Evolutionary conservation across 192 early-diverging fungal genomes (phyloP).

Genomic region (Martensiomyces pterosporus): DNA sequence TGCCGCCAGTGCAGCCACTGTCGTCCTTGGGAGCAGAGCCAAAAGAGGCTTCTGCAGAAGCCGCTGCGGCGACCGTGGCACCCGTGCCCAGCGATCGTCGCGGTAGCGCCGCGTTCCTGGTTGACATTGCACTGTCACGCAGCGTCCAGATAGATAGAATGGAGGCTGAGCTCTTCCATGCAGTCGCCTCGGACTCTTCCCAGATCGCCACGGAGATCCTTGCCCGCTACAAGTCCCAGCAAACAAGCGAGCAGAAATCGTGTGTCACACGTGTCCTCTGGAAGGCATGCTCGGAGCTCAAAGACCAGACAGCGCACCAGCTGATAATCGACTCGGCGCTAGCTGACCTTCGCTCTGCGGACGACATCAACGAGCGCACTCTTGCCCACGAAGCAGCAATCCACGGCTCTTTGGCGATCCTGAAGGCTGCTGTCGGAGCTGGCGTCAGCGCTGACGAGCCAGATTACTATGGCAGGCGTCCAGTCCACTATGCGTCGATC

Average conservation of each 20-base stretch:
- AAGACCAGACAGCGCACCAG: conserved; percentile 32
- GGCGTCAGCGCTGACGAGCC: conserved; percentile 47
- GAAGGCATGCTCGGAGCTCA: conserved; percentile 48
- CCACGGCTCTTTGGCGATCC: conserved; percentile 64
- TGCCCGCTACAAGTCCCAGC: conserved; percentile 15
- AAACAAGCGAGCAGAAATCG: conserved; percentile 34
- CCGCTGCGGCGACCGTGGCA: background rate
- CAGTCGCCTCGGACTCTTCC: conserved; percentile 7
- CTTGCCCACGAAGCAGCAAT: conserved; percentile 88
- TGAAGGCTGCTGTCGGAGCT: conserved; percentile 54
- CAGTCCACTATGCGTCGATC: conserved; percentile 94
- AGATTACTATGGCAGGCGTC: conserved; percentile 89
- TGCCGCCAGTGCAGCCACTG: conserved; percentile 3
- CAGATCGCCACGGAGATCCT: conserved; percentile 13
- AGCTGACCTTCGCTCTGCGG: conserved; percentile 76
- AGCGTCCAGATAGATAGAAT: conserved; percentile 38
- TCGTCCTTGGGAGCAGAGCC: conserved; percentile 16
- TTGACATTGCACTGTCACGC: conserved; percentile 21
- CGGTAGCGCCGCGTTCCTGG: conserved; percentile 22
- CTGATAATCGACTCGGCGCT: conserved; percentile 61
- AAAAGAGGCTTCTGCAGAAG: conserved; percentile 52
- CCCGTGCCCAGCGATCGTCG: conserved; percentile 6
- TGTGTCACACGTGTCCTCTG: conserved; percentile 44
- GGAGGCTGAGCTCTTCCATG: conserved; percentile 45
- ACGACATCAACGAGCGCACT: conserved; percentile 92